phyloP scores from a whole-genome alignment of 495 filamentous ascomycete genomes.

The Podospora bellae-mahoneyi region DNA sequence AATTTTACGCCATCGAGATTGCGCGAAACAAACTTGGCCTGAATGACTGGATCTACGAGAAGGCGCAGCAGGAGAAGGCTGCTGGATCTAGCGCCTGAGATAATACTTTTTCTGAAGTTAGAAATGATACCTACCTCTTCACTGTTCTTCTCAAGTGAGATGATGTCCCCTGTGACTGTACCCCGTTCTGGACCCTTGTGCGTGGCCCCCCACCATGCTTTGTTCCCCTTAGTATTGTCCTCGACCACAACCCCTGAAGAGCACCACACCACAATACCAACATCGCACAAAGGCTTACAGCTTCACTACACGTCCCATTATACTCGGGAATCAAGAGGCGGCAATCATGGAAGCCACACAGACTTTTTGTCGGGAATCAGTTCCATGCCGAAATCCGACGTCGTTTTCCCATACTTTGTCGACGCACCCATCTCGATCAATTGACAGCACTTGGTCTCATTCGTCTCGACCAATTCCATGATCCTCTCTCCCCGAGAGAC shows the following conservation, averaged over 20 bases:
- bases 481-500: not conserved
- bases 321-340: not conserved
- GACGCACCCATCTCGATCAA: not conserved
- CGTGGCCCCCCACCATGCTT: slow-evolving; percentile 8
- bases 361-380: not conserved
- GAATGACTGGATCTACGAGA: slow-evolving; percentile 96
- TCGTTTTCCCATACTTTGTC: not conserved
- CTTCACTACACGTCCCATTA: slow-evolving; percentile 10
- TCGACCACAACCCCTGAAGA: not conserved
- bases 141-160: not conserved
- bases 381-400: slow-evolving; percentile 1
- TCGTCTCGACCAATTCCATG: not conserved
- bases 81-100: slow-evolving; percentile 22
- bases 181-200: not conserved
- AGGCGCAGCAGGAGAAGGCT: slow-evolving; percentile 44
- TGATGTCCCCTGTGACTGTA: not conserved
- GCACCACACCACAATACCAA: slow-evolving; percentile 28
- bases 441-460: not conserved
- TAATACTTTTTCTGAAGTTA: slow-evolving; percentile 4
- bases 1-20: slow-evolving; percentile 98
- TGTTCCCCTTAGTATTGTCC: slow-evolving; percentile 30
- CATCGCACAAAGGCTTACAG: slow-evolving; percentile 24
- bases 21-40: slow-evolving; percentile 81
- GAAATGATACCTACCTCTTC: slow-evolving; percentile 2
- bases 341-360: not conserved